These are phyloP conservation scores for Moesziomyces sp. DNA, from an alignment of 1,284 basidiomycete genomes.

Conservation along the genomic window DNA sequence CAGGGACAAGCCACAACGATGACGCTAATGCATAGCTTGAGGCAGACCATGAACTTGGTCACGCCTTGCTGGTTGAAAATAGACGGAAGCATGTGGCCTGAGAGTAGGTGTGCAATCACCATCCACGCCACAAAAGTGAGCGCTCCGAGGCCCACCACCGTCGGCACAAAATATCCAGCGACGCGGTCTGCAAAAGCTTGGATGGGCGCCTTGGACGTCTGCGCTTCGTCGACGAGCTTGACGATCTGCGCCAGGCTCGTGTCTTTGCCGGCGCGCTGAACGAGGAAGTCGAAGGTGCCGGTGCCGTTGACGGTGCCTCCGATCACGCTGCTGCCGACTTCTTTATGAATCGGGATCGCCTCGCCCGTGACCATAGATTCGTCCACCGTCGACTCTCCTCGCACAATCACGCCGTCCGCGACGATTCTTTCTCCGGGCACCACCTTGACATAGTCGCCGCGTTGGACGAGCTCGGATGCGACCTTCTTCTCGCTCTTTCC, in stretches of 20 bases:
- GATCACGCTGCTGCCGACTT: slow-evolving; percentile 83
- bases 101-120: slow-evolving; percentile 74
- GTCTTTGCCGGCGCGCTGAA: slow-evolving; percentile 93
- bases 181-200: slow-evolving; percentile 95
- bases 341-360: slow-evolving; percentile 87
- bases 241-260: slow-evolving; percentile 97
- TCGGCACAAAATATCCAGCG: slow-evolving; percentile 94
- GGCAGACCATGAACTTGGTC: slow-evolving; percentile 87
- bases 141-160: slow-evolving; percentile 83
- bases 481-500: slow-evolving; percentile 84
- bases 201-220: slow-evolving; percentile 97
- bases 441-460: slow-evolving; percentile 91
- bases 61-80: slow-evolving; percentile 86
- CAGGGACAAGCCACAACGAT: slow-evolving; percentile 99
- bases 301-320: slow-evolving; percentile 97
- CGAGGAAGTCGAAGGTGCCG: slow-evolving; percentile 93
- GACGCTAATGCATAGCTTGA: slow-evolving; percentile 97
- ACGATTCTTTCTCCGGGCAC: slow-evolving; percentile 97
- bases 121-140: slow-evolving; percentile 90
- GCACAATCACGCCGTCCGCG: slow-evolving; percentile 89
- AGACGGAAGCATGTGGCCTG: slow-evolving; percentile 76
- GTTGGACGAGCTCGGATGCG: slow-evolving; percentile 91
- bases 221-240: slow-evolving; percentile 94
- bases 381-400: slow-evolving; percentile 87
- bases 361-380: slow-evolving; percentile 98